These are phyloP conservation scores for Ambispora gerdemannii DNA, from an alignment of 192 early-diverging fungal genomes.

Conservation along the genomic window DNA sequence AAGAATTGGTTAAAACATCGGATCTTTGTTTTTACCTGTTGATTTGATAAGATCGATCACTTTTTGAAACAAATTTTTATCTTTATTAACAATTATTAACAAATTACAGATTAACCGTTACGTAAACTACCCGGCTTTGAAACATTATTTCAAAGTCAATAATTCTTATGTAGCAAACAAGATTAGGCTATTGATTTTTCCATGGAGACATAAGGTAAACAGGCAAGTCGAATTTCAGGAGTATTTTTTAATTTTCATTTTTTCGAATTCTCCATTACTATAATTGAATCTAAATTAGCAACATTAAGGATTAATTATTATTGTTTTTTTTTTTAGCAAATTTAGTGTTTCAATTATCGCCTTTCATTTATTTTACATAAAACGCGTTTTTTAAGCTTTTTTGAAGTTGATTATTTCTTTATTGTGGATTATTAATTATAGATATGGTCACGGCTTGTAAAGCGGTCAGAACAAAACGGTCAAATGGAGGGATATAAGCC, in stretches of 20 bases:
- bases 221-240: too few species aligned
- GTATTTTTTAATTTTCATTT: too few species aligned
- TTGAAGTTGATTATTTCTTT: too few species aligned
- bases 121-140: constrained; percentile 80
- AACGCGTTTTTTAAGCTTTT: too few species aligned
- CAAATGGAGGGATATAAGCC: constrained; percentile 73
- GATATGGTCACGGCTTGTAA: constrained; percentile 75
- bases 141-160: constrained; percentile 94
- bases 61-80: neutral
- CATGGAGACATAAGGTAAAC: constrained; percentile 77
- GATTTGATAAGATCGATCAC: neutral
- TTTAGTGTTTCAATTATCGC: too few species aligned
- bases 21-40: constrained; percentile 19
- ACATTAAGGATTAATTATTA: too few species aligned
- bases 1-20: too few species aligned
- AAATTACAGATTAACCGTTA: constrained; percentile 75
- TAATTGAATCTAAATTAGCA: too few species aligned
- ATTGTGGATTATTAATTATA: too few species aligned
- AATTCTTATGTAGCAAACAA: constrained; percentile 93
- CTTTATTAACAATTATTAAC: neutral
- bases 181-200: constrained; percentile 79
- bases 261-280: too few species aligned
- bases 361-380: too few species aligned
- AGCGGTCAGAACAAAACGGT: constrained; percentile 72
- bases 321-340: too few species aligned